These are phyloP conservation scores for Solanum chilense DNA, from an alignment of 257 asterid species.

Conservation along the genomic window DNA sequence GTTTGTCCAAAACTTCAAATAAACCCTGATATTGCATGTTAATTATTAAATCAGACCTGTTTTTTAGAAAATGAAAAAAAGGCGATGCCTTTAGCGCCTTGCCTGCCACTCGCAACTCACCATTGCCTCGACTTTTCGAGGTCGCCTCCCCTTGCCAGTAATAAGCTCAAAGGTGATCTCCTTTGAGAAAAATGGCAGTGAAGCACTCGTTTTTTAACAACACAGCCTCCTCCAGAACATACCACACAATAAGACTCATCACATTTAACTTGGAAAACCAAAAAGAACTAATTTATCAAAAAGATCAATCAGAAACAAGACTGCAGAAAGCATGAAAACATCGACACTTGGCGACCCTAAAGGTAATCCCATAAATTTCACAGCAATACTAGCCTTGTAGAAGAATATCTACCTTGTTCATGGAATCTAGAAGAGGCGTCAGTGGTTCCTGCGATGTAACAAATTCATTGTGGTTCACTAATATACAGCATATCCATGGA, in stretches of 20 bases:
- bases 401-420: slow-evolving; percentile 53
- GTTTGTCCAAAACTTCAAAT: not conserved
- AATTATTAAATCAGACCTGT: not conserved
- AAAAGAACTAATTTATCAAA: not conserved
- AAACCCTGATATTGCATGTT: not conserved
- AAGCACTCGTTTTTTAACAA: not conserved
- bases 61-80: not conserved
- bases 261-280: not conserved
- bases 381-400: not conserved
- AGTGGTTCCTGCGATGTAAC: slow-evolving; percentile 51
- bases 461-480: slow-evolving; percentile 51
- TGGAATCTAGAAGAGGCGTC: slow-evolving; percentile 47
- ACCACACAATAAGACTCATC: not conserved
- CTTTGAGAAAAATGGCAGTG: not conserved
- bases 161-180: not conserved
- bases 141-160: not conserved
- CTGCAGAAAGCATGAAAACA: not conserved
- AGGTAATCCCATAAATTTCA: not conserved
- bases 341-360: not conserved
- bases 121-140: not conserved
- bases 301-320: not conserved
- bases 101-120: not conserved
- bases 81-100: not conserved
- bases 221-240: not conserved
- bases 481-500: slow-evolving; percentile 70